Conservation (phyloP, 441 rosid species). For the Euphorbia celastroides region DNA sequence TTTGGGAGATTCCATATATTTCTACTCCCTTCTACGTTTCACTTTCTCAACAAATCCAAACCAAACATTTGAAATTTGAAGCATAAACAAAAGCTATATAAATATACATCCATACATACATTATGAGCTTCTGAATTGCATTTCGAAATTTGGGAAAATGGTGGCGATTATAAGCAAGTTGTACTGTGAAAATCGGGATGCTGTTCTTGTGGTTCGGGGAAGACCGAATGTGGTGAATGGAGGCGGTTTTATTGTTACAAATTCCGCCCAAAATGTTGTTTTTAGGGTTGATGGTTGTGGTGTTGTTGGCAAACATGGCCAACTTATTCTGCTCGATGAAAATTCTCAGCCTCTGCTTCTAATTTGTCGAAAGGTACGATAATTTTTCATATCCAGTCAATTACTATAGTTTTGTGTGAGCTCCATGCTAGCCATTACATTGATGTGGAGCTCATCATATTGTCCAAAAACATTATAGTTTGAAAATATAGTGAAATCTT, state of each 20-base stretch:
- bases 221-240: slow-evolving; percentile 61
- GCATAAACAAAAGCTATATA: background rate
- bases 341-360: slow-evolving; percentile 57
- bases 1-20: background rate
- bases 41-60: slow-evolving; percentile 28
- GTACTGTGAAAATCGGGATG: slow-evolving; percentile 49
- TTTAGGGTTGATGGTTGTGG: slow-evolving; percentile 79
- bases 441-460: too few relatives aligned
- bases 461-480: too few relatives aligned
- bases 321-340: slow-evolving; percentile 41
- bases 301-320: slow-evolving; percentile 53
- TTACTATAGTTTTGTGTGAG: too few relatives aligned
- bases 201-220: slow-evolving; percentile 46
- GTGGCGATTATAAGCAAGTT: slow-evolving; percentile 44
- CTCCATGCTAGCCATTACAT: too few relatives aligned
- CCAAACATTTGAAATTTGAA: slow-evolving; percentile 24
- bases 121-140: too few relatives aligned
- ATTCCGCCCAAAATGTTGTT: slow-evolving; percentile 48
- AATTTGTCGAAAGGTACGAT: slow-evolving; percentile 57
- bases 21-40: slow-evolving; percentile 7
- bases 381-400: too few relatives aligned
- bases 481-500: too few relatives aligned
- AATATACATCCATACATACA: background rate
- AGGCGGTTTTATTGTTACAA: slow-evolving; percentile 74
- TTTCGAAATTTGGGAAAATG: slow-evolving; percentile 14